Percentiles rank a stretch among this genome's conserved stretches.
Conservation (phyloP, 2,329 filamentous ascomycete genomes). For the Emericellopsis cladophorae region DNA sequence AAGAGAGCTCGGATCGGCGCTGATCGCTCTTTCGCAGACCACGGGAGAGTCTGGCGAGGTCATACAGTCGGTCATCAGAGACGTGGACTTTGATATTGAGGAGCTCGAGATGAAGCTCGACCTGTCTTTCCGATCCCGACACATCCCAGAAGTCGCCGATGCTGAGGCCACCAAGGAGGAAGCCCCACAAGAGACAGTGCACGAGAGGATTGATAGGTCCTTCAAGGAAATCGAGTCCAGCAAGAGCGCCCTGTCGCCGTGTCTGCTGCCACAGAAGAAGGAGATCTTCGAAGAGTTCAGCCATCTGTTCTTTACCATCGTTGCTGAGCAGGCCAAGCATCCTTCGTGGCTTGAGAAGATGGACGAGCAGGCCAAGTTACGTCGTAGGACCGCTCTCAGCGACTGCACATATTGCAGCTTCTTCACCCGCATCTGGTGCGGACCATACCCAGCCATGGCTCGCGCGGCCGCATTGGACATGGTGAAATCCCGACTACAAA, state of each 20-base stretch:
- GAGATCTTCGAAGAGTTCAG: conserved; percentile 46
- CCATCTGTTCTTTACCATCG: conserved; percentile 43
- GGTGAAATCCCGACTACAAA: conserved; percentile 43
- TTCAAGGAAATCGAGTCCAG: conserved; percentile 24
- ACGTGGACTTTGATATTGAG: conserved; percentile 59
- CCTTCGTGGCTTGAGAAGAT: conserved; percentile 32
- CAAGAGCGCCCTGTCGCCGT: conserved; percentile 30
- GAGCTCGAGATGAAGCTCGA: conserved; percentile 64
- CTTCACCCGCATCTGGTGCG: conserved; percentile 62
- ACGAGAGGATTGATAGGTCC: conserved; percentile 6
- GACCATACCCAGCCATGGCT: conserved; percentile 55
- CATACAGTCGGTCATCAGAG: conserved; percentile 54
- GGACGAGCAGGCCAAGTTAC: conserved; percentile 40
- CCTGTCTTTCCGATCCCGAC: conserved; percentile 48
- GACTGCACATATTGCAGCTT: conserved; percentile 63
- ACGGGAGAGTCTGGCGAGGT: conserved; percentile 45
- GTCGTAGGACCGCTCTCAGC: conserved; percentile 38
- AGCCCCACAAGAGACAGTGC: conserved; percentile 6
- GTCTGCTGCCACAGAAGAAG: conserved; percentile 35
- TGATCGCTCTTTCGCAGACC: conserved; percentile 54
- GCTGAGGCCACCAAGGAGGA: conserved; percentile 29
- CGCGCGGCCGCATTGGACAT: conserved; percentile 57
- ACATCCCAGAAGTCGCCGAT: conserved; percentile 33
- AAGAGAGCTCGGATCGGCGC: conserved; percentile 49
- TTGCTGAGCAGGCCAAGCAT: conserved; percentile 27